Conservation (phyloP, 2,329 filamentous ascomycete species). For the Rhynchosporium secalis region DNA sequence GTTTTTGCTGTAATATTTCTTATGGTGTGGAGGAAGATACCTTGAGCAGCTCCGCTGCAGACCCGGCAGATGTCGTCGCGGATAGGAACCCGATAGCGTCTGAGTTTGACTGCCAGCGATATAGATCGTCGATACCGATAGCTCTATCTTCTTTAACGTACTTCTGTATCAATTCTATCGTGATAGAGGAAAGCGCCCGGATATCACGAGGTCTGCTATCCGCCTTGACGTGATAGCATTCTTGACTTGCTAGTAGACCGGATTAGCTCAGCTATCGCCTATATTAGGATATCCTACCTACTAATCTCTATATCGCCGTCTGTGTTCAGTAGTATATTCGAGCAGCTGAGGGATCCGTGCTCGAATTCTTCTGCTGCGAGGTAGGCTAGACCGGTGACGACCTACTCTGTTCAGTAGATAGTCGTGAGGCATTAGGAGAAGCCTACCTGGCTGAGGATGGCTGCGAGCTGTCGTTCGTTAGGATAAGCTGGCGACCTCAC, state of each 20-base stretch:
- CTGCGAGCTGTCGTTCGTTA: constrained; percentile 21
- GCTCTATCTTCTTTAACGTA: constrained; percentile 40
- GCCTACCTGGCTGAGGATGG: constrained; percentile 28
- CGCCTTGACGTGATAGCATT: constrained; percentile 22
- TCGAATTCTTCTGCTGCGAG: constrained; percentile 23
- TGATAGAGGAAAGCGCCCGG: constrained; percentile 18
- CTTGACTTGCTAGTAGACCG: constrained; percentile 23
- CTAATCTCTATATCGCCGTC: constrained; percentile 27
- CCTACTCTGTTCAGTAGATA: constrained; percentile 22
- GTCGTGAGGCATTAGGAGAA: constrained; percentile 15
- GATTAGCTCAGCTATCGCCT: constrained; percentile 15
- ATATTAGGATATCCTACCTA: constrained; percentile 15
- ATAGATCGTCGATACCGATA: constrained; percentile 39
- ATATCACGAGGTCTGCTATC: constrained; percentile 18
- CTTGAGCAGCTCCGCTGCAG: constrained; percentile 23
- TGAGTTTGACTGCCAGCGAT: constrained; percentile 38
- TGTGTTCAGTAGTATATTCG: constrained; percentile 26
- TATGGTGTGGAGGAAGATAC: neutral
- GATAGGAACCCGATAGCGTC: constrained; percentile 40
- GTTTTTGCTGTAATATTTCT: neutral
- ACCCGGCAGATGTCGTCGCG: constrained; percentile 34
- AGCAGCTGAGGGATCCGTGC: constrained; percentile 27
- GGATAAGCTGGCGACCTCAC: constrained; percentile 23
- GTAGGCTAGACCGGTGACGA: constrained; percentile 22
- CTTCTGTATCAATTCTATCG: constrained; percentile 29